Base-by-base conservation (phyloP, 768 basidiomycete genomes). In the Postia placenta region DNA sequence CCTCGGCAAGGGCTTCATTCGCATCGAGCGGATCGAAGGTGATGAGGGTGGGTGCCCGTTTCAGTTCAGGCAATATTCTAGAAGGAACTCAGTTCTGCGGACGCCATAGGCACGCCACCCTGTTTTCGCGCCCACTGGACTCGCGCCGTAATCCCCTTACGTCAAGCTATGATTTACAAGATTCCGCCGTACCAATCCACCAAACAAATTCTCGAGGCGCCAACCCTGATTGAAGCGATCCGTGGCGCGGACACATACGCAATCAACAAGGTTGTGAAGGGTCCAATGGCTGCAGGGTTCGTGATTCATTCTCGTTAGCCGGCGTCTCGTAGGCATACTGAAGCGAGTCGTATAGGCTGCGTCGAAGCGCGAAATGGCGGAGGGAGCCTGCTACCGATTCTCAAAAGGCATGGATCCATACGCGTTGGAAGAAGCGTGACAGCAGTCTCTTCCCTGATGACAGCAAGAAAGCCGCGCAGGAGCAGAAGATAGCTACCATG, bases 191-290 rank as follows among this genome's bases (percentile, higher is more conserved):
- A 72, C 61, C 64, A 75, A 59, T 69, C 73, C 4, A 56, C 47
- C 47, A 46, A 59, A 49, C 42, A 69, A 44, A 69, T 90, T 47
- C 64, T 81, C 25, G 75, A 69, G 1, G 80, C 87, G 3, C 59
- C 64, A 20, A 72, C 68, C n/a, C 63, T 91, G 5, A 64, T 60
- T 25, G 80, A 81, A 36, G 85, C 85, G 2, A 65, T 92, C 12
- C 74, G 71, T 52, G 86, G 80, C 2, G 81, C 80, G 50, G 88
- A 92, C 58, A 85, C 76, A 1, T 91, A 81, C 59, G 81, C 74
- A 12, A 54, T 60, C 25, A 70, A 66, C 7, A 84, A 79, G 51
- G 70, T 88, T 4, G 67, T 85, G 24, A 70, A 63, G 40, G 76
- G 83, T 5, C 61, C 66, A 11, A 59, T 77, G 54, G 67, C 66